phyloP scores from a whole-genome alignment of 495 filamentous ascomycete genomes.

The Cryomyces antarcticus region DNA sequence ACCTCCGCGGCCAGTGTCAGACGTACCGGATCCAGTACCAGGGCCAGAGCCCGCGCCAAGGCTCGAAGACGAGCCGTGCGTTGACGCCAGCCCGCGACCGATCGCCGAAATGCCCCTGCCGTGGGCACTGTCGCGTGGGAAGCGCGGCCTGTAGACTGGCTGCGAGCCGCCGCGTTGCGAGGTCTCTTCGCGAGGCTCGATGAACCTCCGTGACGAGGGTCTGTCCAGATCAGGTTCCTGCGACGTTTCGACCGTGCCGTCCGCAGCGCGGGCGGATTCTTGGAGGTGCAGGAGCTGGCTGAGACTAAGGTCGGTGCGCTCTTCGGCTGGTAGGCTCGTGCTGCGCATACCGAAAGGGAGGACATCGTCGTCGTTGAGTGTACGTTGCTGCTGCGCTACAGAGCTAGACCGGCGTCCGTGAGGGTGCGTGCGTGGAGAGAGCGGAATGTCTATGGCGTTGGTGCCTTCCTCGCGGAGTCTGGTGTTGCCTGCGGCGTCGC shows the following conservation, averaged over 20 bases:
- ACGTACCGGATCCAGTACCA: too few relatives aligned
- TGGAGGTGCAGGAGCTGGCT: slow-evolving; percentile 13
- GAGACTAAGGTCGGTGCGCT: slow-evolving; percentile 22
- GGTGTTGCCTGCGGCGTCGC: background rate
- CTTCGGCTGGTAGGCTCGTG: slow-evolving; percentile 54
- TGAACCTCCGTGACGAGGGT: too few relatives aligned
- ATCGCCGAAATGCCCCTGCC: too few relatives aligned
- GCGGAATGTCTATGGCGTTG: slow-evolving; percentile 66
- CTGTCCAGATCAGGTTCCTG: too few relatives aligned
- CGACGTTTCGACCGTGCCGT: slow-evolving; percentile 1
- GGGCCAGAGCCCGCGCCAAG: slow-evolving; percentile 7
- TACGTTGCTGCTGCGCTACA: slow-evolving; percentile 47
- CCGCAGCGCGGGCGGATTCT: slow-evolving; percentile 1
- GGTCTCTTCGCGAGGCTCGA: too few relatives aligned
- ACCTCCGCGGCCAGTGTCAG: background rate
- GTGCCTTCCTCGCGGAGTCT: slow-evolving; percentile 18
- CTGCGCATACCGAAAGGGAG: slow-evolving; percentile 47
- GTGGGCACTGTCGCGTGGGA: too few relatives aligned
- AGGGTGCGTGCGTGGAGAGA: slow-evolving; percentile 45
- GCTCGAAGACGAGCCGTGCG: slow-evolving; percentile 21
- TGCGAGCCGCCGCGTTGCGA: too few relatives aligned
- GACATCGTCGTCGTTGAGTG: slow-evolving; percentile 37
- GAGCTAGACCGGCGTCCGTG: slow-evolving; percentile 54
- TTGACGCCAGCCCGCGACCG: slow-evolving; percentile 16
- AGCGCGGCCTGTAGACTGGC: too few relatives aligned